Base-by-base conservation (phyloP, 306 rosid genomes). In the Cicer cuneatum region DNA sequence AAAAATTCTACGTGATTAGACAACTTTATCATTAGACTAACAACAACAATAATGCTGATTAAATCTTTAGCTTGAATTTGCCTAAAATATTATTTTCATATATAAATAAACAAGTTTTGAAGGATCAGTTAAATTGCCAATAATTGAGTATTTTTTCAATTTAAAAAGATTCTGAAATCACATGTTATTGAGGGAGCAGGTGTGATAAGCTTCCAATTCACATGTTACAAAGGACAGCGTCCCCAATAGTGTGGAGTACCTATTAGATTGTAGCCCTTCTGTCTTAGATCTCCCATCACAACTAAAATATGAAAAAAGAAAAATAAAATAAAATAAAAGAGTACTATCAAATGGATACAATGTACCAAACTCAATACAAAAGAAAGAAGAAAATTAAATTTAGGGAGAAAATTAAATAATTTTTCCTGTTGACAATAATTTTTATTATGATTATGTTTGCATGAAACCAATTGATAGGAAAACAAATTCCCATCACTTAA, bases 361-460 rank as follows among this genome's bases (percentile, higher is more conserved):
- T 24, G 19, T 35, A 38, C 18, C 56, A 59, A 59, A 48, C 12
- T 49, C 14, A 77, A 52, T 7, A 65, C 12, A 48, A 19, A 40
- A 56, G 14, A 13, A 46, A 5, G 8, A 24, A 7, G 5, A 33
- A n/a, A 37, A 47, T 7, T 6, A 14, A 21, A 49, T 8, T 52
- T 5, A 5, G 7, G 24, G 11, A 52, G 33, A n/a, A 39, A 35
- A 12, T 6, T 6, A 67, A 42, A 8, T 13, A 9, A 1, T 35
- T 16, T 73, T 73, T 47, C 7, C 33, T 48, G 49, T 73, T 21
- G 81, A 81, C 71, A 80, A 84, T 77, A 53, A 81, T 78, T 64
- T 70, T 78, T 19, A 78, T 65, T 71, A 85, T 78, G 85, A 85
- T 81, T 81, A 74, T 85, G 81, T 65, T 70, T 47, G 84, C 74